phyloP scores from a whole-genome alignment of 768 basidiomycete species.

The Boletus vermiculosoides region DNA sequence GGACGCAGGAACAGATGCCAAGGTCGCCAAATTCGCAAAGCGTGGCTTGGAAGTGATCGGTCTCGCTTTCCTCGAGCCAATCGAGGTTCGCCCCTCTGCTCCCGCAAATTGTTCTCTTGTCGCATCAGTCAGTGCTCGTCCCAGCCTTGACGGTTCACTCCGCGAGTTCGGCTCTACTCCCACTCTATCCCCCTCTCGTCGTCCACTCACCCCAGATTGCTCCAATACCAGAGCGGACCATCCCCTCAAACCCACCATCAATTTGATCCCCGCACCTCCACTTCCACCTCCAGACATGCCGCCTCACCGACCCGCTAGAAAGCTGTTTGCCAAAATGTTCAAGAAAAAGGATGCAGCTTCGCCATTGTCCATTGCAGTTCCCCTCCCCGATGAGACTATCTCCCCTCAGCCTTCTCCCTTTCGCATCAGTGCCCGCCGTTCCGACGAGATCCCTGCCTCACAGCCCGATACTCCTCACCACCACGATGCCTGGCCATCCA shows the following conservation, averaged over 20 bases:
- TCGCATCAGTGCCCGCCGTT: slow-evolving; percentile 4
- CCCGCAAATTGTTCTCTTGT: slow-evolving; percentile 12
- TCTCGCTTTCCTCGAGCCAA: slow-evolving; percentile 74
- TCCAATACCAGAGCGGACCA: slow-evolving; percentile 4
- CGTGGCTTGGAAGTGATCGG: slow-evolving; percentile 77
- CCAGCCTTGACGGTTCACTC: slow-evolving; percentile 28
- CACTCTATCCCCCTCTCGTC: slow-evolving; percentile 1
- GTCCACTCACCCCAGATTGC: slow-evolving; percentile 10
- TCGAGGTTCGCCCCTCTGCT: slow-evolving; percentile 59
- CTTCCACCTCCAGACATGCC: slow-evolving; percentile 14
- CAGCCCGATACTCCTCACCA: slow-evolving; percentile 7
- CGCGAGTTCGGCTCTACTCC: slow-evolving; percentile 23
- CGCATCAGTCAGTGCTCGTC: slow-evolving; percentile 23
- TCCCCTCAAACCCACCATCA: slow-evolving; percentile 11
- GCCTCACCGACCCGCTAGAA: slow-evolving; percentile 48
- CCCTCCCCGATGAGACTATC: slow-evolving; percentile 24
- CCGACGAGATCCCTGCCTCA: slow-evolving; percentile 18
- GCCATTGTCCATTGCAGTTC: slow-evolving; percentile 22
- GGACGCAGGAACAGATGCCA: slow-evolving; percentile 86
- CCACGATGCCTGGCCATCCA: slow-evolving; percentile 15
- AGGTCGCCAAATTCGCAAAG: slow-evolving; percentile 73
- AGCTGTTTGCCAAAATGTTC: slow-evolving; percentile 70
- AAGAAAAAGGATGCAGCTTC: slow-evolving; percentile 45
- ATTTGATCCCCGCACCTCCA: slow-evolving; percentile 16
- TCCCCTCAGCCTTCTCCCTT: slow-evolving; percentile 21